These are phyloP conservation scores for Nakataea oryzae DNA, from an alignment of 2,329 filamentous ascomycete genomes.

Conservation along the genomic window DNA sequence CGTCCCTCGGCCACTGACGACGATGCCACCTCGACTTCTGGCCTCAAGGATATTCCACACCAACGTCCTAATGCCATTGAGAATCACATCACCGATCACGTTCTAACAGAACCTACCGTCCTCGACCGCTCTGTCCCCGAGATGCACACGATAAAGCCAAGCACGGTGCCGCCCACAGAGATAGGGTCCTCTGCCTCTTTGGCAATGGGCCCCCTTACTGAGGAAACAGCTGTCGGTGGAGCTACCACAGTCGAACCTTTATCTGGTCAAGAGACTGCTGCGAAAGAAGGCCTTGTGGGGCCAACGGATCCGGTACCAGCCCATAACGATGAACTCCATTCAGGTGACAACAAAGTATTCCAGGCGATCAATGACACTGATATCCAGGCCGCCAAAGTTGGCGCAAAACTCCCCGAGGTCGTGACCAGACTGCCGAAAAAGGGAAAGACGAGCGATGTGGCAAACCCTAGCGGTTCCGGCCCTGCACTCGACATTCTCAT, in stretches of 20 bases:
- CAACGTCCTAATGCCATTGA: not conserved
- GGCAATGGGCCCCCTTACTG: too few relatives aligned
- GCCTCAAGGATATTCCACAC: not conserved
- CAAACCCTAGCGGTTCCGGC: constrained; percentile 6
- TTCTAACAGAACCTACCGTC: not conserved
- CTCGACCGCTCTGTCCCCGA: not conserved
- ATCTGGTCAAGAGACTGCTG: not conserved
- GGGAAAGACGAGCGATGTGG: constrained; percentile 13
- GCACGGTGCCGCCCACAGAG: too few relatives aligned
- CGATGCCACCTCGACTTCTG: not conserved
- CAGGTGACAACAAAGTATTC: not conserved
- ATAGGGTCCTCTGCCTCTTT: not conserved
- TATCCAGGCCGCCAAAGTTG: not conserved
- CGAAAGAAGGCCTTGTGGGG: not conserved
- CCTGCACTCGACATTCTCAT: constrained; percentile 1
- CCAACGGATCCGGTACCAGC: not conserved
- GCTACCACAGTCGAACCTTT: not conserved
- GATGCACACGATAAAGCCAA: not conserved
- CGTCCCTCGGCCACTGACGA: too few relatives aligned
- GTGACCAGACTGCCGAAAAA: constrained; percentile 23
- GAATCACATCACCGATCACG: not conserved
- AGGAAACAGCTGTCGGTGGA: too few relatives aligned
- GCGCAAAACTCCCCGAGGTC: constrained; percentile 12
- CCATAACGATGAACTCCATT: not conserved
- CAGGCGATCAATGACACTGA: not conserved